Evolutionary conservation across 2,329 filamentous ascomycete genomes (phyloP), one percentile per base, ranked within the genome.

Genomic region (Aaosphaeria pasadenensis): DNA sequence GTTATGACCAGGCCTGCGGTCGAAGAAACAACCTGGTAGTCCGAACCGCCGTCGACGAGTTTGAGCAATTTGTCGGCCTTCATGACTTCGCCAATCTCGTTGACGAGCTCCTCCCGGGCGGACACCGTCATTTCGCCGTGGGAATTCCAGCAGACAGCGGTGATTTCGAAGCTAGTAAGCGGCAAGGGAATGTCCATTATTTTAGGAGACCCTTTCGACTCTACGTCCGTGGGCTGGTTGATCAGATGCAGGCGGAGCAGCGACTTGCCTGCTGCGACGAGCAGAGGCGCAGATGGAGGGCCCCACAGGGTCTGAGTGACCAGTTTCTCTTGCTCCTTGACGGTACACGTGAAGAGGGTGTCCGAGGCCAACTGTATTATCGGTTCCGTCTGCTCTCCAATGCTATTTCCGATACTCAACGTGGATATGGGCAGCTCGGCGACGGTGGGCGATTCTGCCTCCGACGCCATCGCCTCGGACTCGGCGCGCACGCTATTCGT

Each of bases 391-490:
- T 71, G 68, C 24, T 68, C 63, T 46, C 62, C 59, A 13, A 59
- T 66, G 51, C 66, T 67, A 39, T 66, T 59, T 39, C 70, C 70
- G 41, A 71, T 69, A 51, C 61, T 68, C 41, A 73, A 57, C 4
- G 70, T 73, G 7, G 68, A 70, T 38, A 69, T 60, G 43, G 67
- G 66, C 9, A 71, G 57, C 11, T 73, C 70, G 40, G 61, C 63
- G 17, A 71, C 61, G 11, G 62, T 64, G 29, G 66, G 63, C 7
- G 70, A 72, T 40, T 72, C 70, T 11, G 58, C 62, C 30, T 72
- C 69, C 2, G 69, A 71, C 31, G 54, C 56, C 17, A 63, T 55
- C 42, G 64, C 55, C 44, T 71, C 67, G 5, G 69, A 70, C 39
- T 71, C 70, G 13, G 60, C 64, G 11, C 64, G 55, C 24, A 66